These are phyloP conservation scores for Fusarium agapanthi DNA, from an alignment of 2,329 filamentous ascomycete genomes.

Conservation along the genomic window DNA sequence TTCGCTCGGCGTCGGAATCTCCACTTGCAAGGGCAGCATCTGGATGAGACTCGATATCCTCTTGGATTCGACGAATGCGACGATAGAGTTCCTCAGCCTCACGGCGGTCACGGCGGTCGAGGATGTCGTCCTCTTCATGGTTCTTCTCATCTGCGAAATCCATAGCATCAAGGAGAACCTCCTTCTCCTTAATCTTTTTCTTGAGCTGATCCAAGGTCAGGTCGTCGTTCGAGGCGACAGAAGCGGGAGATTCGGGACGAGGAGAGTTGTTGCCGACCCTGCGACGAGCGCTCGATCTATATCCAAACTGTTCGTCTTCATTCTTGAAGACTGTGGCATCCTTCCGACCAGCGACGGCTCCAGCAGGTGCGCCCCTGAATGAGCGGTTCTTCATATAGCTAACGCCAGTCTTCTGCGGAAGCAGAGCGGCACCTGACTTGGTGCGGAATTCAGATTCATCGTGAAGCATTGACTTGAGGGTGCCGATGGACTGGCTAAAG, in stretches of 20 bases:
- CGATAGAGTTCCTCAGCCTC: conserved; percentile 95
- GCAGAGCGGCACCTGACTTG: conserved; percentile 85
- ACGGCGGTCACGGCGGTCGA: conserved; percentile 88
- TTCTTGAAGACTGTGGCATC: conserved; percentile 98
- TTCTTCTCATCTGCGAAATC: conserved; percentile 94
- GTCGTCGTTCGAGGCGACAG: conserved; percentile 79
- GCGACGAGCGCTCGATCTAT: conserved; percentile 91
- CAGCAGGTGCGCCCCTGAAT: conserved; percentile 73
- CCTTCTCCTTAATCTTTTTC: conserved; percentile 94
- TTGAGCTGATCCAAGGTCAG: conserved; percentile 85
- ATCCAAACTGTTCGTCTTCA: conserved; percentile 91
- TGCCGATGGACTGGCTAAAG: conserved; percentile 90
- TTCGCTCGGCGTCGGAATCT: conserved; percentile 88
- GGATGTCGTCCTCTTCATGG: conserved; percentile 87
- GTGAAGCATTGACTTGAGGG: conserved; percentile 88
- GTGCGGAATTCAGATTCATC: conserved; percentile 91
- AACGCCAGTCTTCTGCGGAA: conserved; percentile 96
- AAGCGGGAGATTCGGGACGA: conserved; percentile 78
- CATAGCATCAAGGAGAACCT: conserved; percentile 92
- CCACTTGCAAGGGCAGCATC: conserved; percentile 73
- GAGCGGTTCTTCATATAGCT: conserved; percentile 97
- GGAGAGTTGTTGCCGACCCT: conserved; percentile 83
- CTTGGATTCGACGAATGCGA: conserved; percentile 88
- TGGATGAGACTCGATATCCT: conserved; percentile 93
- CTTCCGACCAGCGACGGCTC: conserved; percentile 73